A percentile compares a stretch with the other conserved stretches of the same genome.
Conservation (phyloP, 805 yeast species). For the Kockiozyma suomiensis region DNA sequence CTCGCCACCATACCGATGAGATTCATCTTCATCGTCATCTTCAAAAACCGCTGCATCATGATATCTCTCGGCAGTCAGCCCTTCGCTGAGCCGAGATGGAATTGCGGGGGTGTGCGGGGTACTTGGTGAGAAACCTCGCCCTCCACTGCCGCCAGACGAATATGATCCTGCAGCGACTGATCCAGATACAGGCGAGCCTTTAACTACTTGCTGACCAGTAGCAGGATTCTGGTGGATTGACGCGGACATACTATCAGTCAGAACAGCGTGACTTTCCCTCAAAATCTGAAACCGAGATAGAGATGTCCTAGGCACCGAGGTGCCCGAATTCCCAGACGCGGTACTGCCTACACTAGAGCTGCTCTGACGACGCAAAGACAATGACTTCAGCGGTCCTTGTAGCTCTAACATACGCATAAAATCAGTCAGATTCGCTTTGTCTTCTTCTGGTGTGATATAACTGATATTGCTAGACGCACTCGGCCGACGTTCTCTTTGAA, state of each 20-base stretch:
- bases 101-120: conserved; percentile 41
- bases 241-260: conserved; percentile 43
- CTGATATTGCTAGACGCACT: neutral
- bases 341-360: neutral
- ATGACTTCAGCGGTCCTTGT: conserved; percentile 54
- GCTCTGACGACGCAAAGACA: conserved; percentile 29
- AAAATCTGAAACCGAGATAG: conserved; percentile 43
- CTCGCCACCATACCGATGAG: conserved; percentile 8
- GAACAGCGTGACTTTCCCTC: conserved; percentile 40
- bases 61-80: conserved; percentile 35
- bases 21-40: conserved; percentile 27
- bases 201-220: neutral
- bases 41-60: conserved; percentile 32
- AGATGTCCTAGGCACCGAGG: conserved; percentile 23
- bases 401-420: conserved; percentile 71
- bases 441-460: conserved; percentile 42
- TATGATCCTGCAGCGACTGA: conserved; percentile 12
- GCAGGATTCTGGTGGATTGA: conserved; percentile 21
- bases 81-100: conserved; percentile 45
- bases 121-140: conserved; percentile 25
- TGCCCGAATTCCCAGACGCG: neutral
- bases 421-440: conserved; percentile 53
- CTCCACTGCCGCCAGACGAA: conserved; percentile 18
- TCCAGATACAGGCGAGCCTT: conserved; percentile 7
- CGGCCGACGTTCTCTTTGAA: conserved; percentile 4